A percentile compares a stretch with the other conserved stretches of the same genome.
phyloP scores from a whole-genome alignment of 306 rosid species.

The Fragaria ananassa region DNA sequence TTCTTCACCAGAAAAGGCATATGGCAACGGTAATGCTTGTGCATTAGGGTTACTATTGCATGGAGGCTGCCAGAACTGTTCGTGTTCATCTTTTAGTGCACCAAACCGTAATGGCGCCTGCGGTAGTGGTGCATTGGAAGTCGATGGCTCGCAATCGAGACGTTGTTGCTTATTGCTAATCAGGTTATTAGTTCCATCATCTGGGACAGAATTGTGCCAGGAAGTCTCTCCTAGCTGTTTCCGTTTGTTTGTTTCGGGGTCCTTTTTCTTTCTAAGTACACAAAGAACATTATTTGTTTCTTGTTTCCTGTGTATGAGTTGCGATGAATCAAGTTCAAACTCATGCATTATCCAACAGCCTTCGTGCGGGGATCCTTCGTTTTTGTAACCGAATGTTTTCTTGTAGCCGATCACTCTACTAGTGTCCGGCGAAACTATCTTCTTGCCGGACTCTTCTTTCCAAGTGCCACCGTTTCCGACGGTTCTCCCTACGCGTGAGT shows the following conservation, averaged over 20 bases:
- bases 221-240: neutral
- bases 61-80: neutral
- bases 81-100: neutral
- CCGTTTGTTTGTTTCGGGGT: neutral
- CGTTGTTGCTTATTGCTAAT: neutral
- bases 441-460: conserved; percentile 4
- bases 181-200: neutral
- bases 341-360: conserved; percentile 3
- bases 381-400: neutral
- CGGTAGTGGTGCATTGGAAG: neutral
- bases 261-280: neutral
- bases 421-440: neutral
- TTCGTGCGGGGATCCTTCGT: neutral
- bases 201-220: neutral
- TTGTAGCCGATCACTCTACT: neutral
- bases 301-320: neutral
- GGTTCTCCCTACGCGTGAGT: neutral
- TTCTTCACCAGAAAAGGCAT: neutral
- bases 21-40: neutral
- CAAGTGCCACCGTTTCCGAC: neutral
- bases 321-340: neutral
- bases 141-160: neutral
- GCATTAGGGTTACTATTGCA: neutral
- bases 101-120: neutral
- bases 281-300: neutral